These are phyloP conservation scores for Phylloporus sp. DNA, from an alignment of 768 basidiomycete species.

Conservation along the genomic window DNA sequence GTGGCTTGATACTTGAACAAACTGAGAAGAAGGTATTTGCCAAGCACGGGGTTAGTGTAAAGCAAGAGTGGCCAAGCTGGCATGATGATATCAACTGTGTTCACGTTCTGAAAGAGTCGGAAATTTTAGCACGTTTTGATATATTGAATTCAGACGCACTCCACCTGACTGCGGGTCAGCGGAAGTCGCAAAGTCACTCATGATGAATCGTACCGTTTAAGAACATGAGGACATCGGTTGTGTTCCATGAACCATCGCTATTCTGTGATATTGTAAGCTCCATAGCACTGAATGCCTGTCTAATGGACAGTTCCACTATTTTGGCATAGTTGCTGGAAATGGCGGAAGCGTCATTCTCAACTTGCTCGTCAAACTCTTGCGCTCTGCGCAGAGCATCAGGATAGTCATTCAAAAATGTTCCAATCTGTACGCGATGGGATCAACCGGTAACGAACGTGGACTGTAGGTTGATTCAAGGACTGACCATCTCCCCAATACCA, in stretches of 20 bases:
- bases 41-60: constrained; percentile 51
- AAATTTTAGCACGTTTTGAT: background rate
- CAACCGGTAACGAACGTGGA: background rate
- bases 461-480: background rate
- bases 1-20: constrained; percentile 65
- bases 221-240: constrained; percentile 46
- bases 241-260: constrained; percentile 46
- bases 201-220: constrained; percentile 44
- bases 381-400: constrained; percentile 42
- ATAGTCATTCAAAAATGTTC: constrained; percentile 43
- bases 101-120: constrained; percentile 31
- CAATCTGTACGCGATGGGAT: too few relatives aligned
- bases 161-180: constrained; percentile 36
- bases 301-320: constrained; percentile 48
- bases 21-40: constrained; percentile 55
- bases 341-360: constrained; percentile 43
- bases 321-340: constrained; percentile 50
- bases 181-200: background rate
- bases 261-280: constrained; percentile 54
- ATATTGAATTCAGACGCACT: constrained; percentile 37
- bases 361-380: constrained; percentile 43
- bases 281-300: constrained; percentile 50
- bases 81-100: constrained; percentile 54
- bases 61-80: constrained; percentile 50
- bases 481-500: constrained; percentile 33